A percentile compares a stretch with the other conserved stretches of the same genome.
Evolutionary conservation across 202 grass and related monocot genomes (phyloP).

Genomic region (Schoenoplectus triqueter): DNA sequence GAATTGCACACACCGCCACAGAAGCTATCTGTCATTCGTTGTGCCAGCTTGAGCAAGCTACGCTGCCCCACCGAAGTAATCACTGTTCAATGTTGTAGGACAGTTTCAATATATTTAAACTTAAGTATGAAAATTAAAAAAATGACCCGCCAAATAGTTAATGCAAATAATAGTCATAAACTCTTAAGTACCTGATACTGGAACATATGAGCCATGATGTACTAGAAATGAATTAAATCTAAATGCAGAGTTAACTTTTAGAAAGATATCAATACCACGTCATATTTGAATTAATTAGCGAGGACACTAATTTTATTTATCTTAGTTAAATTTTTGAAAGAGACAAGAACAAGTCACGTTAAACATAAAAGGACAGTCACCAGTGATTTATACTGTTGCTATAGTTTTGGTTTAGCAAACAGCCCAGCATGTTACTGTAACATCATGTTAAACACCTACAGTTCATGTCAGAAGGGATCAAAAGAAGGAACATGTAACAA

Average conservation of each 20-base stretch:
- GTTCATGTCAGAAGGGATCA: conserved; percentile 5
- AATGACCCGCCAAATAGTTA: neutral
- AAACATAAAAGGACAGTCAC: neutral
- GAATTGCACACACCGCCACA: conserved; percentile 69
- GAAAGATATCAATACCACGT: neutral
- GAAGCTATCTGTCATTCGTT: conserved; percentile 86
- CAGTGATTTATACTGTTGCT: neutral
- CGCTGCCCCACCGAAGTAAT: conserved; percentile 62
- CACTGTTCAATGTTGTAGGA: conserved; percentile 40
- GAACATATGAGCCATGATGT: neutral
- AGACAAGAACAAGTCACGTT: neutral
- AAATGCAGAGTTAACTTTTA: neutral
- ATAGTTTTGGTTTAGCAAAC: neutral
- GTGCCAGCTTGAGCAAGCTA: conserved; percentile 93
- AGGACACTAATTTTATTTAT: neutral
- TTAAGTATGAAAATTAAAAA: neutral
- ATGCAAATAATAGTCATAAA: neutral
- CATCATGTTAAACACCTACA: conserved; percentile 4
- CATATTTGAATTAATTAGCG: too few relatives aligned
- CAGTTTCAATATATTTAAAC: neutral
- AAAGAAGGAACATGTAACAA: neutral
- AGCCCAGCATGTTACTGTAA: conserved; percentile 7
- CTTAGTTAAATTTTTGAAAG: neutral
- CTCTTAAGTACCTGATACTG: neutral
- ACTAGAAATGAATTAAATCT: conserved; percentile 1